Base-by-base conservation (phyloP, 208 protist genomes). In the Angomonas ambiguus region DNA sequence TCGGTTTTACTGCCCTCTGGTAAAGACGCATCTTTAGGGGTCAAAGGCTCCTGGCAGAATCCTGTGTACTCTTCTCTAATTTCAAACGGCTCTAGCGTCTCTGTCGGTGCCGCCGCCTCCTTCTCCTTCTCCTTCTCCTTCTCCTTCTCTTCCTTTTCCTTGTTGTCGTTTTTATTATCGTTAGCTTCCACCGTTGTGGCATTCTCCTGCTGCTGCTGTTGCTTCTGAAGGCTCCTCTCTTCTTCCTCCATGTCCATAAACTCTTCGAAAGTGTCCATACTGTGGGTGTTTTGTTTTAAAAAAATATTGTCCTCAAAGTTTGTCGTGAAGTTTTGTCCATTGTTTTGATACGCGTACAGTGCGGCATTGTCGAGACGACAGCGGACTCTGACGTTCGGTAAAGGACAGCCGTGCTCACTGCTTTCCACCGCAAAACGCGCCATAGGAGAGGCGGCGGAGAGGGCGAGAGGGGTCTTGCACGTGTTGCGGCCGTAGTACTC, bases 241-340 rank as follows among this genome's bases (percentile, higher is more conserved):
- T 20, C 49, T 27, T 27, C 49, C 10, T 20, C 22, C 5, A 56
- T 16, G 6, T 56, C 49, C n/a, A 30, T 27, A 24, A 30, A 8
- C 6, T 56, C 49, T 11, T 56, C 49, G 5, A 30, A 11, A 5
- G 18, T 27, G n/a, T 56, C n/a, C 6, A 8, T 27, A 25, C 27
- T 24, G 49, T 11, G n/a, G n/a, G 49, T 24, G 49, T 5, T 11
- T 5, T 27, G 49, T 24, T 56, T 16, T 8, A 56, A 20, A 25
- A 56, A 30, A 24, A 30, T 56, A 25, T 56, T 27, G n/a, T 56
- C 49, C 49, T 56, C n/a, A 16, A 56, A 16, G n/a, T 56, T 56
- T 8, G 49, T 20, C n/a, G 49, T 16, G 49, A 30, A 45, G 11
- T 16, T 16, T 45, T 16, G 38, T 16, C 8, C 16, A n/a, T 8